A percentile compares a stretch with the other conserved stretches of the same genome.
Conservation (phyloP, 163 green algal species). For the Chlamydomonas reinhardtii region DNA sequence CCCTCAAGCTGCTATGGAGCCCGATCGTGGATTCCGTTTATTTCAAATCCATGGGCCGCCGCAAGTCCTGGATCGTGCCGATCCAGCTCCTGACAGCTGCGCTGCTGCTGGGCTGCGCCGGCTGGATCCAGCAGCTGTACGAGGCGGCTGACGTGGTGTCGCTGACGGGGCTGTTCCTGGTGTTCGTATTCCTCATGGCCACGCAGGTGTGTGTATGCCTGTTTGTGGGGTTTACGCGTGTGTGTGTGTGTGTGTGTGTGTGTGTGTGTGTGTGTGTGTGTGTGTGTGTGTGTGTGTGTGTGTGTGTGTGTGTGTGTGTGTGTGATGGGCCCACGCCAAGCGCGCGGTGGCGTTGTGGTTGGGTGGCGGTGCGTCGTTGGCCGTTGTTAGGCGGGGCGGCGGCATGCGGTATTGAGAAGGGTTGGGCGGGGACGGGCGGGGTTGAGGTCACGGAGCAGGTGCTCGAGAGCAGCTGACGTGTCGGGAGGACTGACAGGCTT, state of each 20-base stretch:
- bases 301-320: no score
- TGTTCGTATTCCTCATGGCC: slow-evolving; percentile 92
- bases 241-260: neutral
- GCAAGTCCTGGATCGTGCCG: slow-evolving; percentile 94
- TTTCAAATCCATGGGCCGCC: slow-evolving; percentile 70
- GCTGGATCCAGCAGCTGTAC: slow-evolving; percentile 53
- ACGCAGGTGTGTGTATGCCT: slow-evolving; percentile 85
- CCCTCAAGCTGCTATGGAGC: slow-evolving; percentile 96
- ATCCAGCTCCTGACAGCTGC: slow-evolving; percentile 68
- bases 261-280: no score
- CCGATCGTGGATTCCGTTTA: slow-evolving; percentile 93
- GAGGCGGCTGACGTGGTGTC: slow-evolving; percentile 73
- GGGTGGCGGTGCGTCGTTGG: no score
- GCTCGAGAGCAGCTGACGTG: no score
- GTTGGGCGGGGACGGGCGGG: no score
- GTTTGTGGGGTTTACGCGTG: neutral
- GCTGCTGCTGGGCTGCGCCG: slow-evolving; percentile 19
- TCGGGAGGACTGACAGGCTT: no score
- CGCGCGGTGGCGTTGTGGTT: no score
- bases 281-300: no score
- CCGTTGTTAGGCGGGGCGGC: no score
- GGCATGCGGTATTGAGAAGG: no score
- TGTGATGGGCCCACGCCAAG: no score
- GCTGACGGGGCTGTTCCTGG: slow-evolving; percentile 91
- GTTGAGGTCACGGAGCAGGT: no score